Conservation (phyloP, 2,329 filamentous ascomycete genomes). For the Fusarium transvaalense region DNA sequence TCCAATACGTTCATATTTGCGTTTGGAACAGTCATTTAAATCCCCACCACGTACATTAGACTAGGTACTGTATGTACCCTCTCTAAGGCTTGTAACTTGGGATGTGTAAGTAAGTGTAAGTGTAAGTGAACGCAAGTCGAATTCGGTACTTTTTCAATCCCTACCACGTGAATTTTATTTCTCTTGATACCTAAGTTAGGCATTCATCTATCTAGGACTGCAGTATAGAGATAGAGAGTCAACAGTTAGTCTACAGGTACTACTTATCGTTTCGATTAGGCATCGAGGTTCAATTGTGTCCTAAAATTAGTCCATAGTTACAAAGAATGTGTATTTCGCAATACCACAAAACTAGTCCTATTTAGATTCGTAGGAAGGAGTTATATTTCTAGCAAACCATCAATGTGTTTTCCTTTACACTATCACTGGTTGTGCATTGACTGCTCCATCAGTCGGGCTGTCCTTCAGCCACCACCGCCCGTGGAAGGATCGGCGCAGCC, state of each 20-base stretch:
- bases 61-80: neutral
- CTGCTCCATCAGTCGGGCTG: neutral
- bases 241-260: neutral
- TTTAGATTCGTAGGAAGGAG: too few species aligned
- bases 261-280: neutral
- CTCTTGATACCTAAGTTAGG: neutral
- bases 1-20: conserved; percentile 4
- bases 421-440: neutral
- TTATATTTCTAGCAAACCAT: neutral
- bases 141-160: neutral
- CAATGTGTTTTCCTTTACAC: neutral
- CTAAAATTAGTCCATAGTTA: neutral
- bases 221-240: neutral
- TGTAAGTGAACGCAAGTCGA: neutral
- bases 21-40: conserved; percentile 10
- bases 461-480: neutral
- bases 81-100: neutral
- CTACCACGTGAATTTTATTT: neutral
- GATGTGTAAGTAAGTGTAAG: conserved; percentile 1
- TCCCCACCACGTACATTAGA: conserved; percentile 4
- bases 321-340: neutral
- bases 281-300: too few species aligned
- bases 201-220: neutral
- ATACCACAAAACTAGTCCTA: neutral
- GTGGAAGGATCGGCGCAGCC: neutral